Percentiles rank a stretch among this genome's conserved stretches.
phyloP scores from a whole-genome alignment of 2,329 filamentous ascomycete species.

The Corinectria fuckeliana region DNA sequence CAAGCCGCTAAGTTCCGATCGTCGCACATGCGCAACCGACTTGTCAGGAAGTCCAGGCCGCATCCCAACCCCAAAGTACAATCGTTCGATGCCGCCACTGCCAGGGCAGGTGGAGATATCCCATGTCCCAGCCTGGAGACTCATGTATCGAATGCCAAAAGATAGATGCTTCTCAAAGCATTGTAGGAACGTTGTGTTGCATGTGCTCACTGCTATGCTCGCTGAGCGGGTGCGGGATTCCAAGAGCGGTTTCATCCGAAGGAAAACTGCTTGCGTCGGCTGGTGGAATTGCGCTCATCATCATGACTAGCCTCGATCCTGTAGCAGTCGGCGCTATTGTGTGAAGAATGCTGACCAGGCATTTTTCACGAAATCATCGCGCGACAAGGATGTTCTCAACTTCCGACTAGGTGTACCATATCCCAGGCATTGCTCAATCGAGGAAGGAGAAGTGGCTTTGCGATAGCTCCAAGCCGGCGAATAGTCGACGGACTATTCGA shows the following conservation, averaged over 20 bases:
- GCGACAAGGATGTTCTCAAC: slow-evolving; percentile 66
- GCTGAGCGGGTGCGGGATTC: slow-evolving; percentile 41
- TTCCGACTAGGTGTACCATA: slow-evolving; percentile 49
- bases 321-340: slow-evolving; percentile 35
- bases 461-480: slow-evolving; percentile 35
- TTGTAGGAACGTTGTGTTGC: slow-evolving; percentile 26
- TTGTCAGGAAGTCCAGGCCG: slow-evolving; percentile 11
- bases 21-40: slow-evolving; percentile 19
- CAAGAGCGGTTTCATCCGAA: slow-evolving; percentile 36
- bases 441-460: slow-evolving; percentile 43
- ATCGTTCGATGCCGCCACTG: neutral
- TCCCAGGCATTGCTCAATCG: slow-evolving; percentile 39
- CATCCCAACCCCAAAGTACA: slow-evolving; percentile 1
- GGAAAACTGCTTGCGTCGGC: slow-evolving; percentile 32
- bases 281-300: slow-evolving; percentile 30
- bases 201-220: slow-evolving; percentile 61
- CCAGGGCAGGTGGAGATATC: neutral
- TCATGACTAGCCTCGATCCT: slow-evolving; percentile 34
- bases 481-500: slow-evolving; percentile 27
- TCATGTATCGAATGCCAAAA: slow-evolving; percentile 9
- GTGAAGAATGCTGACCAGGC: slow-evolving; percentile 60
- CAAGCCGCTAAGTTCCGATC: slow-evolving; percentile 19
- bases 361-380: slow-evolving; percentile 50
- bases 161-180: slow-evolving; percentile 10
- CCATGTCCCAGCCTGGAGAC: slow-evolving; percentile 4